Evolutionary conservation across 495 filamentous ascomycete species (phyloP).

Genomic region (Neurospora tetrasperma): DNA sequence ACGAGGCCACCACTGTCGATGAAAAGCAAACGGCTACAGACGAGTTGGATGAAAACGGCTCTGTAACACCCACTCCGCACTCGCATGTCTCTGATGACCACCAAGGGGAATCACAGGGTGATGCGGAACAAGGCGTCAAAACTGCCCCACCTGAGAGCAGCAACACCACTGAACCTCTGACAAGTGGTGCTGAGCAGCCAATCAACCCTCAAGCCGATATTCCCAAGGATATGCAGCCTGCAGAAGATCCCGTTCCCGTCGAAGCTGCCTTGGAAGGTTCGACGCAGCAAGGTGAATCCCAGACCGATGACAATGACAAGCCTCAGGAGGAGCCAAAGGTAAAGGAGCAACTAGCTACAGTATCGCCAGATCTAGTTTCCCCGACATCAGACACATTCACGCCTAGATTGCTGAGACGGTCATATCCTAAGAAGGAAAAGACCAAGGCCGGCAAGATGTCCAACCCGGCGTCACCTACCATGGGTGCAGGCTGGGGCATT

Average conservation of each 20-base stretch:
- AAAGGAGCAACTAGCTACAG: conserved; percentile 6
- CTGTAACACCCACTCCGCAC: neutral
- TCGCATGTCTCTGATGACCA: neutral
- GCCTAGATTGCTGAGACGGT: neutral
- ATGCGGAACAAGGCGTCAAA: neutral
- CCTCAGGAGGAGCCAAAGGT: neutral
- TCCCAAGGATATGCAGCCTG: neutral
- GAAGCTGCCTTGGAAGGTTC: neutral
- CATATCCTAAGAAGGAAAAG: conserved; percentile 19
- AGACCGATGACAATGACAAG: neutral
- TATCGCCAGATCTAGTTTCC: neutral
- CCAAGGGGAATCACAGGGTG: neutral
- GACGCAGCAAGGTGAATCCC: neutral
- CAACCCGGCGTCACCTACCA: neutral
- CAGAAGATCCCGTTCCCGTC: neutral
- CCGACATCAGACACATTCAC: neutral
- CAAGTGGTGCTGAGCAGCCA: neutral
- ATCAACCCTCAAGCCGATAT: neutral
- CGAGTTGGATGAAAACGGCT: neutral
- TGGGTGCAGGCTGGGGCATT: neutral
- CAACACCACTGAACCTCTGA: neutral
- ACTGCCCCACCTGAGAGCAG: neutral
- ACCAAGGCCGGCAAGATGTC: conserved; percentile 21
- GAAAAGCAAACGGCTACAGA: neutral
- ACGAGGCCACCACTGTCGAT: neutral